These are phyloP conservation scores for Bipolaris zeicola DNA, from an alignment of 2,329 filamentous ascomycete genomes.

Conservation along the genomic window DNA sequence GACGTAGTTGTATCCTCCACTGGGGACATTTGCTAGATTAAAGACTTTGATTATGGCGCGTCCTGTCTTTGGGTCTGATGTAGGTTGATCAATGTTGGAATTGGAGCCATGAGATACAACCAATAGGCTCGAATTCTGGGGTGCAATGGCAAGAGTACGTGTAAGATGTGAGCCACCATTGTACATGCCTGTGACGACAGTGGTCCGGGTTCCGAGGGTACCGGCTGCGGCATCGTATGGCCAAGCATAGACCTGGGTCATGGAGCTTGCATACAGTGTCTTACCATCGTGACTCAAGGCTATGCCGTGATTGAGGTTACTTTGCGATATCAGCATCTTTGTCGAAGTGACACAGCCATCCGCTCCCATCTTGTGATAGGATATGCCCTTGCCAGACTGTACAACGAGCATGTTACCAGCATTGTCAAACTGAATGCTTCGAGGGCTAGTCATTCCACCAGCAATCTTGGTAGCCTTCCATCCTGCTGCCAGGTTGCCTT, in stretches of 20 bases:
- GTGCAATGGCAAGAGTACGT: slow-evolving; percentile 68
- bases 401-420: slow-evolving; percentile 44
- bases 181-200: slow-evolving; percentile 67
- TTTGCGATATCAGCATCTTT: slow-evolving; percentile 41
- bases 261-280: slow-evolving; percentile 61
- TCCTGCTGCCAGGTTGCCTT: slow-evolving; percentile 32
- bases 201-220: slow-evolving; percentile 55
- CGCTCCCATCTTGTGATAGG: slow-evolving; percentile 35
- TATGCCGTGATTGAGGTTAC: slow-evolving; percentile 58
- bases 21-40: slow-evolving; percentile 52
- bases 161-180: slow-evolving; percentile 63
- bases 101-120: slow-evolving; percentile 69
- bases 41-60: slow-evolving; percentile 69
- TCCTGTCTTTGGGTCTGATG: slow-evolving; percentile 59
- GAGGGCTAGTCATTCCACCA: slow-evolving; percentile 39
- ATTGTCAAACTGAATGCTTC: slow-evolving; percentile 40
- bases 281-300: slow-evolving; percentile 54
- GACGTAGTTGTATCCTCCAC: slow-evolving; percentile 54
- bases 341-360: slow-evolving; percentile 40
- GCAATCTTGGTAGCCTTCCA: slow-evolving; percentile 44
- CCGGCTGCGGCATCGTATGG: slow-evolving; percentile 61
- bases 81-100: slow-evolving; percentile 63
- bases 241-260: slow-evolving; percentile 66
- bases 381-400: slow-evolving; percentile 42
- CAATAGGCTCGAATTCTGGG: slow-evolving; percentile 60